Base-by-base conservation (phyloP, 2,329 filamentous ascomycete genomes). In the Ophiocordyceps camponoti-leonardi region DNA sequence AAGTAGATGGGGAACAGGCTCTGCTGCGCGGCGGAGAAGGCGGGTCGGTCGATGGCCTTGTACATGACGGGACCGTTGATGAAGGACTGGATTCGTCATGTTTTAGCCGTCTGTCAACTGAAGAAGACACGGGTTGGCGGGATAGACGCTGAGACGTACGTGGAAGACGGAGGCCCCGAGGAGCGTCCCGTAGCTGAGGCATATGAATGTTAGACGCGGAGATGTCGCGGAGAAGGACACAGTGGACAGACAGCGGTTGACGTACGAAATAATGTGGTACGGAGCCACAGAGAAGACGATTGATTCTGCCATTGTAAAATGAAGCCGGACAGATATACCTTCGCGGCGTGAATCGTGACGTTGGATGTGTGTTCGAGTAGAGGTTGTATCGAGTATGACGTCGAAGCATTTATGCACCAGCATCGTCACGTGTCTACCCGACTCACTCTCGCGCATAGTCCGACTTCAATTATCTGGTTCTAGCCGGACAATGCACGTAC, bases 1-100 rank as follows among this genome's bases (percentile, higher is more conserved):
- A 96, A 96, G 70, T 94, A 98, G 55, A 86, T 72, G 31, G 86
- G 86, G 67, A 95, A 94, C 45, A 88, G 76, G 50, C 77, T 77
- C 52, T 78, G 73, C 64, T 95, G 90, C 30, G 95, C 74, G 18
- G 78, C 71, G 23, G 81, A 77, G 67, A 98, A 96, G 58, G 86
- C 78, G 0, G 85, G 77, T 23, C 86, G 78, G 23, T 86, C 78
- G 35, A 95, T 77, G 12, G 76, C 73, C 57, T 73, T 79, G 71
- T 83, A 94, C 55, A 86, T 79, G 46, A 88, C 69, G 45, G 86
- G 77, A 48, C 86, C 73, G 55, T 75, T 76, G 56, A 80, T 62
- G 63, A 94, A 95, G 46, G 83, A 82, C 79, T 83, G 18, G 18
- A 41, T 31, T 28, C 4, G 28, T 8, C 16, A 16, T 26, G 14